Conservation (phyloP, 2,329 filamentous ascomycete species). For the Mycosphaerella sp. region DNA sequence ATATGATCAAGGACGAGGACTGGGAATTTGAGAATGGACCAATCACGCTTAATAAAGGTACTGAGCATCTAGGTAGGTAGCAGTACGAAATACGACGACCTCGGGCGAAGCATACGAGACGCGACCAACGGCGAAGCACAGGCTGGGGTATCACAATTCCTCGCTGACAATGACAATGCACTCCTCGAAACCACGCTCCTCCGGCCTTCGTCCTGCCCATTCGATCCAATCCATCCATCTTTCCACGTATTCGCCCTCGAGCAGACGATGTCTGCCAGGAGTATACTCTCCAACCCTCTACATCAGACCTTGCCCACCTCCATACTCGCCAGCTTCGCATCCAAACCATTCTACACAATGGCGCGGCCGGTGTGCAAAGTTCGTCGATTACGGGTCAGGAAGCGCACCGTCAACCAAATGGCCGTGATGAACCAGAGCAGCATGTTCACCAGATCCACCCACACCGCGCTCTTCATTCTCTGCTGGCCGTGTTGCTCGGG, state of each 20-base stretch:
- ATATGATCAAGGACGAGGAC: too few species aligned
- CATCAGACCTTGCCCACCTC: constrained; percentile 10
- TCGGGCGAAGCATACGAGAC: background rate
- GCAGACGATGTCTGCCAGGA: background rate
- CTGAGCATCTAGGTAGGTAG: background rate
- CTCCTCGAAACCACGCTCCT: background rate
- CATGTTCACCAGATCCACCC: constrained; percentile 70
- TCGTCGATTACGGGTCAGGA: constrained; percentile 48
- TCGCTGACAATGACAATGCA: background rate
- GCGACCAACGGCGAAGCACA: background rate
- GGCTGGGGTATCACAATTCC: constrained; percentile 2
- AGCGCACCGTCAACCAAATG: constrained; percentile 51
- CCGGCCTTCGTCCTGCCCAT: background rate
- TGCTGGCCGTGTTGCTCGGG: constrained; percentile 51
- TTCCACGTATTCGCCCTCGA: background rate
- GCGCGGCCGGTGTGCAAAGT: constrained; percentile 31
- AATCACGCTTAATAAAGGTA: background rate
- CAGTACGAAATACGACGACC: too few species aligned
- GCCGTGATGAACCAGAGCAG: constrained; percentile 67
- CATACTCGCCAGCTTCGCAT: background rate
- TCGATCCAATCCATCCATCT: too few species aligned
- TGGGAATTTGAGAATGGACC: too few species aligned
- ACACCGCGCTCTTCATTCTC: constrained; percentile 81
- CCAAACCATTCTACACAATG: constrained; percentile 28
- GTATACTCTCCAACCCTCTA: background rate